A percentile compares a stretch with the other conserved stretches of the same genome.
Evolutionary conservation across 1,284 basidiomycete species (phyloP).

Genomic region (Marasmius oreades): DNA sequence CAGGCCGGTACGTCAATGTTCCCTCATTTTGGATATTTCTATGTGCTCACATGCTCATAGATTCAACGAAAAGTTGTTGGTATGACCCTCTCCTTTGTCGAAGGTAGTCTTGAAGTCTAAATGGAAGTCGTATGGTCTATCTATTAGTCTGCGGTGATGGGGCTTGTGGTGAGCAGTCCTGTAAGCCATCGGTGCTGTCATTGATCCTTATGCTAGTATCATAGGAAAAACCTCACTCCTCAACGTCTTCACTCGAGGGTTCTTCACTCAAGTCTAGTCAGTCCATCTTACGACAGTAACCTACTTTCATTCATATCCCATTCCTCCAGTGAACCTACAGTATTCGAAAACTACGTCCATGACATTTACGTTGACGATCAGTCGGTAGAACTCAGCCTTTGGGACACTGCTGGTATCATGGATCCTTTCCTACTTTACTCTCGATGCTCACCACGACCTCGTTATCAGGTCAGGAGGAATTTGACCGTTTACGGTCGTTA

Average conservation of each 20-base stretch:
- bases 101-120: conserved; percentile 1
- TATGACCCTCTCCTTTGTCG: conserved; percentile 10
- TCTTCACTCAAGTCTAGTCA: conserved; percentile 87
- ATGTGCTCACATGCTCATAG: conserved; percentile 28
- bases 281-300: conserved; percentile 32
- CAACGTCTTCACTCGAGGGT: conserved; percentile 83
- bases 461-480: conserved; percentile 87
- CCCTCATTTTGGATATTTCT: neutral
- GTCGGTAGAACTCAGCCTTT: conserved; percentile 84
- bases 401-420: conserved; percentile 88
- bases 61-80: conserved; percentile 70
- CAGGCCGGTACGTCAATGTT: conserved; percentile 40
- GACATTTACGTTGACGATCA: conserved; percentile 81
- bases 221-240: conserved; percentile 77
- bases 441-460: conserved; percentile 13
- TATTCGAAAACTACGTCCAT: conserved; percentile 93
- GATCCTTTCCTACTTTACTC: conserved; percentile 8
- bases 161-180: conserved; percentile 66
- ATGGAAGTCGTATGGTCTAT: conserved; percentile 17
- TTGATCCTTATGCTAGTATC: conserved; percentile 19
- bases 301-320: conserved; percentile 1
- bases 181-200: conserved; percentile 14
- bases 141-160: conserved; percentile 87
- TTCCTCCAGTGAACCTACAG: conserved; percentile 74
- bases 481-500: conserved; percentile 86